phyloP scores from a whole-genome alignment of 495 filamentous ascomycete species.

The Aspergillus baeticus region DNA sequence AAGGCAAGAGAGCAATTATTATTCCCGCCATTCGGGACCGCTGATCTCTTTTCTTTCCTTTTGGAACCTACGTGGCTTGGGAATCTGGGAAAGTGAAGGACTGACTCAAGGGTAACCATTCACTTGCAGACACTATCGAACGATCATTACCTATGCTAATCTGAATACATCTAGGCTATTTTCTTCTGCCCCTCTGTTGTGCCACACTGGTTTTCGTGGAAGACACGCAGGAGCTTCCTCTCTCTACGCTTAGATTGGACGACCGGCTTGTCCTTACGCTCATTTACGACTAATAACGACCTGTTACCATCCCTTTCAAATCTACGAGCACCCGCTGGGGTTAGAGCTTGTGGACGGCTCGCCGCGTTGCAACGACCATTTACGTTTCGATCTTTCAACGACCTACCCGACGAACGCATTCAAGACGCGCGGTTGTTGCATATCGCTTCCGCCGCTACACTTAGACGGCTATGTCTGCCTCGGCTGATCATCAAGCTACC shows the following conservation, averaged over 20 bases:
- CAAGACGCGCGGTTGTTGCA: background rate
- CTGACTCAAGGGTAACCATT: background rate
- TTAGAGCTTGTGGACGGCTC: slow-evolving; percentile 15
- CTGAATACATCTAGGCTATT: slow-evolving; percentile 12
- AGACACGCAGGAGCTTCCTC: slow-evolving; percentile 8
- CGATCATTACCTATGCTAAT: background rate
- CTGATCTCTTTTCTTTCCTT: slow-evolving; percentile 9
- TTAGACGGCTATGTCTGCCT: slow-evolving; percentile 62
- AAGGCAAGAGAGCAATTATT: slow-evolving; percentile 13
- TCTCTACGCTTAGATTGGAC: slow-evolving; percentile 18
- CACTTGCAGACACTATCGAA: background rate
- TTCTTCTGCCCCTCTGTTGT: slow-evolving; percentile 28
- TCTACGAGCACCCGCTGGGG: slow-evolving; percentile 5
- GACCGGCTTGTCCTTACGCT: slow-evolving; percentile 30
- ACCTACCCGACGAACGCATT: background rate
- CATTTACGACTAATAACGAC: slow-evolving; percentile 19
- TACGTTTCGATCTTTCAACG: background rate
- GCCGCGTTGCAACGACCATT: slow-evolving; percentile 9
- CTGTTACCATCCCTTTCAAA: background rate
- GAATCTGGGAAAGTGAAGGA: slow-evolving; percentile 1
- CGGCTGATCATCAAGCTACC: slow-evolving; percentile 63
- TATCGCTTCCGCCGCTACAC: background rate
- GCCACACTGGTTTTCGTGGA: slow-evolving; percentile 17
- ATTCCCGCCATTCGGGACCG: slow-evolving; percentile 14
- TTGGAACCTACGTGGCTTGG: slow-evolving; percentile 12